Base-by-base conservation (phyloP, 306 rosid species). In the Fragaria ananassa region DNA sequence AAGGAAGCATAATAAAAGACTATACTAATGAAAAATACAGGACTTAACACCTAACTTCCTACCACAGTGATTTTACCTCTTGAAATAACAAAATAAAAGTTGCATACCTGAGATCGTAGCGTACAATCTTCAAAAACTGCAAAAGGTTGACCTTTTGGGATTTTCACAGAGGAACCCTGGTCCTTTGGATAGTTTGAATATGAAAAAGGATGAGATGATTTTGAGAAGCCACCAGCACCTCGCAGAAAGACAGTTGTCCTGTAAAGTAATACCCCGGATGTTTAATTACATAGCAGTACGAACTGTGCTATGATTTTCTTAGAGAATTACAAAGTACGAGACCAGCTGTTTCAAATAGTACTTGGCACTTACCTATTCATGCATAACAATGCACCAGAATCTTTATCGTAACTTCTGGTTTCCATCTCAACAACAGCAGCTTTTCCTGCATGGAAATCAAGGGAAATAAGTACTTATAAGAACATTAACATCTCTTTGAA, bases 191-290 rank as follows among this genome's bases (percentile, higher is more conserved):
- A 95, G 78, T 88, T 95, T 37, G 93, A 68, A 82, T 90, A 92
- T 47, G 97, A 89, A 83, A 79, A 92, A 19, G 89, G 97, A 8
- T 75, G 77, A 83, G 97, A 89, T 45, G 99, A 88, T 67, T 74
- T 88, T 74, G 99, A 95, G 91, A 95, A 92, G 79, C 99, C 99
- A 74, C 99, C 99, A 74, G 97, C 97, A 74, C 99, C 97, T 41
- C 97, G 97, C 72, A 92, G 89, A 84, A 76, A 95, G 64, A 39
- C 74, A 21, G 96, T 87, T 37, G 74, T n/a, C 86, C 99, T 92
- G 90, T 84, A 86, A 75, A 81, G 80, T 31, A 82, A 77, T 47
- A 56, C 71, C 29, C 61, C 46, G 73, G 29, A 75, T 79, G 62
- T 77, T 88, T 50, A 80, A 78, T 50, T 58, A 70, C 73, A 81